Percentiles rank a stretch among this genome's conserved stretches.
These are phyloP conservation scores for Astrocystis sublimbata DNA, from an alignment of 495 filamentous ascomycete species.

Conservation along the genomic window DNA sequence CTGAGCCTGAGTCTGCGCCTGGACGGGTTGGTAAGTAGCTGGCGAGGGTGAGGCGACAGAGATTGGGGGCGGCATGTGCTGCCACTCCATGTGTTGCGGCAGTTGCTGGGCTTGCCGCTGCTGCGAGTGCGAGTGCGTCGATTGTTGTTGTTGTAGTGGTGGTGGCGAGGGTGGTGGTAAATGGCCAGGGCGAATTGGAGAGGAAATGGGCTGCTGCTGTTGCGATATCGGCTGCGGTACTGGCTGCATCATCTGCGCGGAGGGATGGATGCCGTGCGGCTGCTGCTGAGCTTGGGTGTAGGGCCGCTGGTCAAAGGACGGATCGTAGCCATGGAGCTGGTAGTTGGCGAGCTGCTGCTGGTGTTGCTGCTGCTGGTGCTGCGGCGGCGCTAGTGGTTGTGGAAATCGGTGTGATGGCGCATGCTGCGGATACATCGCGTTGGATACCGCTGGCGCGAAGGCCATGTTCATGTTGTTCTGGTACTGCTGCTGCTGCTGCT, in stretches of 20 bases:
- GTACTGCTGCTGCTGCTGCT: slow-evolving; percentile 17
- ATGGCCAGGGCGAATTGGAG: not conserved
- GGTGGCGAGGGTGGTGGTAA: slow-evolving; percentile 23
- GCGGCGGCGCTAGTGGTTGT: not conserved
- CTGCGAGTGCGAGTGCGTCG: slow-evolving; percentile 17
- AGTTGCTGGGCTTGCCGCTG: slow-evolving; percentile 20
- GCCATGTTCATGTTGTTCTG: slow-evolving; percentile 8
- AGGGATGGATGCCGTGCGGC: slow-evolving; percentile 22
- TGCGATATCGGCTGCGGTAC: slow-evolving; percentile 24
- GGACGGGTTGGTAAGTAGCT: slow-evolving; percentile 17
- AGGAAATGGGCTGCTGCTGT: slow-evolving; percentile 12
- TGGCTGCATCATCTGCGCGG: slow-evolving; percentile 20
- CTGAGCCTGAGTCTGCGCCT: slow-evolving; percentile 20
- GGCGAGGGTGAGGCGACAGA: slow-evolving; percentile 5
- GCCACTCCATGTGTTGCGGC: slow-evolving; percentile 22
- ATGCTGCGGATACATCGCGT: not conserved
- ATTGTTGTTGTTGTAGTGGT: slow-evolving; percentile 22
- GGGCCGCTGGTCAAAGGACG: slow-evolving; percentile 32
- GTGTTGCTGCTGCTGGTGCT: slow-evolving; percentile 13
- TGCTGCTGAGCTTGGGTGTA: slow-evolving; percentile 23
- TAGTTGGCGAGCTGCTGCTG: slow-evolving; percentile 26
- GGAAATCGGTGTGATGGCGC: not conserved
- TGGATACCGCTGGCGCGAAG: not conserved
- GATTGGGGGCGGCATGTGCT: slow-evolving; percentile 10
- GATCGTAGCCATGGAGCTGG: slow-evolving; percentile 34